These are phyloP conservation scores for Sporothrix sp. DNA, from an alignment of 2,329 filamentous ascomycete genomes.

Conservation along the genomic window DNA sequence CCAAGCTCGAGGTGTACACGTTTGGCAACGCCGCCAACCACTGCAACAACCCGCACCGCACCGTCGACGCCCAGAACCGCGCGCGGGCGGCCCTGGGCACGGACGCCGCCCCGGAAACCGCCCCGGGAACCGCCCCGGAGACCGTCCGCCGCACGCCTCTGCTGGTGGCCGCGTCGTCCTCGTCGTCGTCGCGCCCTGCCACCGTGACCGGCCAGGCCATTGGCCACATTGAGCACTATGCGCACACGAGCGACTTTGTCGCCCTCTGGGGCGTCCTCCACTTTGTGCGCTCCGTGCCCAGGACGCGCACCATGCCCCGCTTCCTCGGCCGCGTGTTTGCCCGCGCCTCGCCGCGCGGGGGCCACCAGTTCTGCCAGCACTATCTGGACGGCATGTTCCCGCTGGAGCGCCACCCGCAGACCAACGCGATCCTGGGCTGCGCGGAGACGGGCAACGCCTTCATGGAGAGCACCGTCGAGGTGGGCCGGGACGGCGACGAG, in stretches of 20 bases:
- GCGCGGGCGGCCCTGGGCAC: background rate
- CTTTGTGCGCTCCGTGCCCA: slow-evolving; percentile 42
- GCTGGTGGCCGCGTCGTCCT: slow-evolving; percentile 23
- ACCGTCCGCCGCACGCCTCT: slow-evolving; percentile 2
- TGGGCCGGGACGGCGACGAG: slow-evolving; percentile 35
- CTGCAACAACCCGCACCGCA: slow-evolving; percentile 65
- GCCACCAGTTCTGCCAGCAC: slow-evolving; percentile 52
- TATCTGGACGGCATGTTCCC: slow-evolving; percentile 55
- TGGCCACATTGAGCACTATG: slow-evolving; percentile 70
- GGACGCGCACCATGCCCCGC: slow-evolving; percentile 40
- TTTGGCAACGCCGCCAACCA: slow-evolving; percentile 74
- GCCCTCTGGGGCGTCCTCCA: slow-evolving; percentile 64
- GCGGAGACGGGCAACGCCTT: slow-evolving; percentile 38
- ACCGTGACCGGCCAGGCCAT: slow-evolving; percentile 44
- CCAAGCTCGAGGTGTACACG: slow-evolving; percentile 66
- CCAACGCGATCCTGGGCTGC: slow-evolving; percentile 31
- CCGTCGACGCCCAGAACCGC: slow-evolving; percentile 35
- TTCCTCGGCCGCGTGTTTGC: slow-evolving; percentile 55
- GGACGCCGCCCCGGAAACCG: background rate
- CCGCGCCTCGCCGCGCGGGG: slow-evolving; percentile 38
- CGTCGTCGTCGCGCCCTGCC: slow-evolving; percentile 27
- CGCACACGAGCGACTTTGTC: slow-evolving; percentile 64
- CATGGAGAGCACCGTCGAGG: slow-evolving; percentile 48
- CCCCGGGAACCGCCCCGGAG: background rate
- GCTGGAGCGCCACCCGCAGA: slow-evolving; percentile 33